These are phyloP conservation scores for Hylodesmum podocarpum DNA, from an alignment of 306 rosid genomes.

Conservation along the genomic window DNA sequence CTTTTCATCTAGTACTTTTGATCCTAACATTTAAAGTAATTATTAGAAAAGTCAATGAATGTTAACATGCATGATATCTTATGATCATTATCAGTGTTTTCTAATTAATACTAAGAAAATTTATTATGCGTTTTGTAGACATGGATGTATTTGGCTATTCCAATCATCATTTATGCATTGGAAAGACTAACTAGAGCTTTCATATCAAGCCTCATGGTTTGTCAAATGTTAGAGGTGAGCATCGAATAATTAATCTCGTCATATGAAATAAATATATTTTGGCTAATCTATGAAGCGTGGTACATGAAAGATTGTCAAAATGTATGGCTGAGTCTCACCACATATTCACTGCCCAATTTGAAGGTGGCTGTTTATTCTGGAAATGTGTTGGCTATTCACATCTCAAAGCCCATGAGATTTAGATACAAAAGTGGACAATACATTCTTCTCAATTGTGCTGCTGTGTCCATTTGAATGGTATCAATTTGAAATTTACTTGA, in stretches of 20 bases:
- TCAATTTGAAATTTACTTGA: too few species aligned
- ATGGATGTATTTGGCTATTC: constrained; percentile 58
- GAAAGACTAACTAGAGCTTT: constrained; percentile 50
- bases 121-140: constrained; percentile 39
- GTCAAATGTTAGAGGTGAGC: constrained; percentile 49
- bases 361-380: too few species aligned
- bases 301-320: too few species aligned
- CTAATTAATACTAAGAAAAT: not conserved
- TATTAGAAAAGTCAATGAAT: not conserved
- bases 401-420: too few species aligned
- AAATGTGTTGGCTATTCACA: too few species aligned
- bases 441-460: too few species aligned
- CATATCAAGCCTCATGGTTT: constrained; percentile 48
- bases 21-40: not conserved
- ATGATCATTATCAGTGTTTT: not conserved
- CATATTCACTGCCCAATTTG: too few species aligned
- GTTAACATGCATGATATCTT: not conserved
- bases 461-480: too few species aligned
- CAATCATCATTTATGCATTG: constrained; percentile 39
- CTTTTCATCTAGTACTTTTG: not conserved
- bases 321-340: too few species aligned
- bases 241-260: not conserved
- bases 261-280: too few species aligned
- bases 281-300: too few species aligned
- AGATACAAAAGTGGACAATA: too few species aligned